phyloP scores from a whole-genome alignment of 75 land plant species.

The Chamaecyparis obtusa region DNA sequence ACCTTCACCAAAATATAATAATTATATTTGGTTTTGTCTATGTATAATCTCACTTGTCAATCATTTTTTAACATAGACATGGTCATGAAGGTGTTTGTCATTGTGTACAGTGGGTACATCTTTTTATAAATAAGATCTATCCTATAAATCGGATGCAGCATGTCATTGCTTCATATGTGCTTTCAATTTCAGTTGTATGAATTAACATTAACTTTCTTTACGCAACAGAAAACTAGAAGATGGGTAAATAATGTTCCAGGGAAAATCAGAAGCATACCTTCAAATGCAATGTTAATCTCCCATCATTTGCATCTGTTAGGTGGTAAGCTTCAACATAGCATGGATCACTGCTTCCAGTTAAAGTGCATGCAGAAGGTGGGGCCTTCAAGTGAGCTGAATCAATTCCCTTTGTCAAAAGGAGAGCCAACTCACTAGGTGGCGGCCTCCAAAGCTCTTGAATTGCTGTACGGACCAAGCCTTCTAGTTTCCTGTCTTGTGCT shows the following conservation, averaged over 20 bases:
- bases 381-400: constrained; percentile 68
- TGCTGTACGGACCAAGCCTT: constrained; percentile 91
- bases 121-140: background rate
- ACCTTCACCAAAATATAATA: background rate
- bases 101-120: background rate
- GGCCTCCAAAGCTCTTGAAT: constrained; percentile 99
- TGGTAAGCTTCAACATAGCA: constrained; percentile 96
- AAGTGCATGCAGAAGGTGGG: constrained; percentile 73
- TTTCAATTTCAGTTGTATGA: background rate
- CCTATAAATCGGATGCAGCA: background rate
- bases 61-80: background rate
- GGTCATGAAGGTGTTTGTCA: background rate
- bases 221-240: background rate
- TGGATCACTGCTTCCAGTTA: constrained; percentile 96
- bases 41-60: background rate
- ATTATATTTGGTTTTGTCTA: too few species aligned
- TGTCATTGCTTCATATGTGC: background rate
- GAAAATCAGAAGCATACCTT: constrained; percentile 53
- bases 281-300: constrained; percentile 86
- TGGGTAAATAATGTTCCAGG: background rate
- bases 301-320: constrained; percentile 82
- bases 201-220: background rate
- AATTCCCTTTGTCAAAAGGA: constrained; percentile 64
- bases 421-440: constrained; percentile 83
- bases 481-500: constrained; percentile 96